Evolutionary conservation across 1,284 basidiomycete genomes (phyloP).

Genomic region (Sparassis latifolia): DNA sequence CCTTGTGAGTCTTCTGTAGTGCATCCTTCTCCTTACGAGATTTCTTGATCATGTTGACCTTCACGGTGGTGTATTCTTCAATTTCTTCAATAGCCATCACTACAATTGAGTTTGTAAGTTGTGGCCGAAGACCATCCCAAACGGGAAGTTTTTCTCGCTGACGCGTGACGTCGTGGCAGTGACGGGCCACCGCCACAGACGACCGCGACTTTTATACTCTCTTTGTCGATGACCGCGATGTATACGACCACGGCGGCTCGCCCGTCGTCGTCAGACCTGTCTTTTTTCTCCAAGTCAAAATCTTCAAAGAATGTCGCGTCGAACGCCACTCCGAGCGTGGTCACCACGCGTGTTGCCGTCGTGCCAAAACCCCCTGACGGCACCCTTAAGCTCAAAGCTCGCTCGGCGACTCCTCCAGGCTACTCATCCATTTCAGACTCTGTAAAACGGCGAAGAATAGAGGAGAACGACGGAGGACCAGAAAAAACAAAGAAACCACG

Average conservation of each 20-base stretch:
- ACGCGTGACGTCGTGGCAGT: background rate
- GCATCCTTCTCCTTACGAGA: slow-evolving; percentile 9
- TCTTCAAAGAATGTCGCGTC: slow-evolving; percentile 15
- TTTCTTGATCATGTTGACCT: slow-evolving; percentile 19
- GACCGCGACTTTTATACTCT: background rate
- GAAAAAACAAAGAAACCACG: slow-evolving; percentile 21
- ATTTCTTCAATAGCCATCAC: background rate
- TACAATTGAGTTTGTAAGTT: no score
- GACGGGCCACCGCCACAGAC: slow-evolving; percentile 1
- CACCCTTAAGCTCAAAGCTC: slow-evolving; percentile 20
- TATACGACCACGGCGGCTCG: slow-evolving; percentile 11
- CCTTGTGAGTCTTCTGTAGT: slow-evolving; percentile 2
- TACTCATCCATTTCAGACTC: slow-evolving; percentile 3
- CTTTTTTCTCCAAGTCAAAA: slow-evolving; percentile 25
- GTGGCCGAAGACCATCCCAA: no score
- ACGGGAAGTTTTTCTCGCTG: no score
- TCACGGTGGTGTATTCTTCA: background rate
- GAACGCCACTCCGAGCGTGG: slow-evolving; percentile 12
- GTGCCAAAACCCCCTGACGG: slow-evolving; percentile 14
- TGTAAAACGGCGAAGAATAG: slow-evolving; percentile 8
- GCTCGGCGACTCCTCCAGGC: slow-evolving; percentile 12
- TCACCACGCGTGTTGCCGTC: slow-evolving; percentile 23
- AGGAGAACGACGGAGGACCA: slow-evolving; percentile 2
- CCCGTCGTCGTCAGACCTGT: slow-evolving; percentile 14
- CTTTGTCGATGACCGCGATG: background rate